These are phyloP conservation scores for Neurospora sp. DNA, from an alignment of 2,329 filamentous ascomycete species.

Conservation along the genomic window DNA sequence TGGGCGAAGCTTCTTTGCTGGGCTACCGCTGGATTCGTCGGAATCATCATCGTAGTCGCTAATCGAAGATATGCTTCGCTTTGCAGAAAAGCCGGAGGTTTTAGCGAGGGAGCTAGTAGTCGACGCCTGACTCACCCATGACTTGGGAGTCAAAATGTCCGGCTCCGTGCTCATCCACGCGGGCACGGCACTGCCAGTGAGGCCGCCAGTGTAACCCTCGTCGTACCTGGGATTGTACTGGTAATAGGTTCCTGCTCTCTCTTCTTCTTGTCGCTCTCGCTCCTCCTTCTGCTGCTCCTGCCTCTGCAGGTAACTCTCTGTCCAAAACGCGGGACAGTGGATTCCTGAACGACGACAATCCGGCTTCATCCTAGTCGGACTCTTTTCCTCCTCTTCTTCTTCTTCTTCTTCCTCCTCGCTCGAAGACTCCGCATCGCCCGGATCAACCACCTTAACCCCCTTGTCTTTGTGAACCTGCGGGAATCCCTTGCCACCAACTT, in stretches of 20 bases:
- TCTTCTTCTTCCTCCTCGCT: background rate
- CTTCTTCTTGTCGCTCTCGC: background rate
- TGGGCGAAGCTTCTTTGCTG: background rate
- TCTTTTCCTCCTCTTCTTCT: background rate
- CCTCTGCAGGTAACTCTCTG: background rate
- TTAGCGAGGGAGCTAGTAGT: background rate
- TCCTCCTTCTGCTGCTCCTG: background rate
- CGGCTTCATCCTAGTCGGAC: background rate
- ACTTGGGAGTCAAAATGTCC: background rate
- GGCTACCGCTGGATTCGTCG: background rate
- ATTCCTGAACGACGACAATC: background rate
- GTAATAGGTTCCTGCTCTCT: background rate
- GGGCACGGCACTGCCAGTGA: background rate
- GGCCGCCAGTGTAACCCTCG: background rate
- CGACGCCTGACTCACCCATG: background rate
- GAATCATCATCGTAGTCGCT: background rate
- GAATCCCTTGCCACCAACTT: background rate
- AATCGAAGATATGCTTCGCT: background rate
- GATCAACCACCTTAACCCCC: background rate
- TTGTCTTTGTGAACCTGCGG: background rate
- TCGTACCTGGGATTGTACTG: background rate
- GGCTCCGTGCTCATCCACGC: background rate
- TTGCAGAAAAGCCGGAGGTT: background rate
- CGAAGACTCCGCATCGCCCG: background rate
- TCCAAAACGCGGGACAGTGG: background rate